Percentiles rank a stretch among this genome's conserved stretches.
Conservation (phyloP, 257 asterid species). For the Rubia yunnanensis region DNA sequence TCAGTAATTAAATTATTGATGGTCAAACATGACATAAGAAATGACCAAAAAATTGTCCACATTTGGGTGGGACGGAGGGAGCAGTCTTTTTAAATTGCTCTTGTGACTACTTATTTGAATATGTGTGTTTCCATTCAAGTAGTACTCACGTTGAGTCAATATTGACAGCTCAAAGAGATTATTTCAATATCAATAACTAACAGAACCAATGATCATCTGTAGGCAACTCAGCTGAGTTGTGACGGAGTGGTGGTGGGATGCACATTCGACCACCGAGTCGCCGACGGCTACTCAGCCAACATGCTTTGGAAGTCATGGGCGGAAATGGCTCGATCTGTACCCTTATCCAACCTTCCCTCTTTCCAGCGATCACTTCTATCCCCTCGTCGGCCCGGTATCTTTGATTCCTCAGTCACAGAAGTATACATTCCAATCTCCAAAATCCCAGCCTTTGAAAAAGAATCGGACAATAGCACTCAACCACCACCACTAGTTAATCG, state of each 20-base stretch:
- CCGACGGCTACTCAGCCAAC: slow-evolving; percentile 69
- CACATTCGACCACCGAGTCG: slow-evolving; percentile 55
- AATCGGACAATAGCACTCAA: background rate
- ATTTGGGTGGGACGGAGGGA: too few relatives aligned
- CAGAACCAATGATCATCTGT: too few relatives aligned
- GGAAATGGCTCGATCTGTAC: slow-evolving; percentile 37
- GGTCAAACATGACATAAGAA: too few relatives aligned
- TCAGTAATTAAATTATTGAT: too few relatives aligned
- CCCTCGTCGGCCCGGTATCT: slow-evolving; percentile 36
- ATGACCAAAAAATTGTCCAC: too few relatives aligned
- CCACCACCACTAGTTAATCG: slow-evolving; percentile 26
- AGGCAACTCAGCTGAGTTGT: slow-evolving; percentile 53
- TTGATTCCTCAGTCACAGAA: slow-evolving; percentile 23
- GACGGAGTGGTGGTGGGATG: slow-evolving; percentile 64
- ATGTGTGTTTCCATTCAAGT: too few relatives aligned
- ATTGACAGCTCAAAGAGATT: too few relatives aligned
- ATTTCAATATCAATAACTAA: too few relatives aligned
- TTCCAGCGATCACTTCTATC: slow-evolving; percentile 49
- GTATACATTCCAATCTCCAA: slow-evolving; percentile 25
- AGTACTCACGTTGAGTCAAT: too few relatives aligned
- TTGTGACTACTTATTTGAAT: too few relatives aligned
- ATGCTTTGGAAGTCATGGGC: slow-evolving; percentile 64
- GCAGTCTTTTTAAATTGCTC: too few relatives aligned
- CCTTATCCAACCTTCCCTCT: slow-evolving; percentile 34
- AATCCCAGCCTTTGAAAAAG: slow-evolving; percentile 11